Evolutionary conservation across 768 basidiomycete species (phyloP).

Genomic region (Daedalea quercina): DNA sequence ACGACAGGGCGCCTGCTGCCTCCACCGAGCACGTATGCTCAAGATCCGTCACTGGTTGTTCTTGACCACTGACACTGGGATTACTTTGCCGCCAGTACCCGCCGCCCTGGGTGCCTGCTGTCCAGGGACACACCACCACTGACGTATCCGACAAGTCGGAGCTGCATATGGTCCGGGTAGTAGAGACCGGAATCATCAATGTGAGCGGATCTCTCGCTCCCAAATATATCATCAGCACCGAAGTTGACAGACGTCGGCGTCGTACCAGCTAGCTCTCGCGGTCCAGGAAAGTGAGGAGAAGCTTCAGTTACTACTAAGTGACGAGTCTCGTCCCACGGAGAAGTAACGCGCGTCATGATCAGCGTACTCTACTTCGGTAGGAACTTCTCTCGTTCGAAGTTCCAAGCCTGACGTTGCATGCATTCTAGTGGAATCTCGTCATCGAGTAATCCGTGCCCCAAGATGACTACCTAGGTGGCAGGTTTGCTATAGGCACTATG

Average conservation of each 20-base stretch:
- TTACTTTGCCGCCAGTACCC: constrained; percentile 39
- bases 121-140: constrained; percentile 59
- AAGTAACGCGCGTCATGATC: constrained; percentile 13
- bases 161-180: constrained; percentile 68
- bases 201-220: constrained; percentile 37
- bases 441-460: no score
- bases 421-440: no score
- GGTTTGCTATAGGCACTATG: no score
- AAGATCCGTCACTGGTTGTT: background rate
- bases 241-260: background rate
- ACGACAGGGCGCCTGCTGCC: constrained; percentile 50
- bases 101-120: constrained; percentile 77
- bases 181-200: constrained; percentile 80
- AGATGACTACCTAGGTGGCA: no score
- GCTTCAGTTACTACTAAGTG: constrained; percentile 24
- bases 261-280: constrained; percentile 56
- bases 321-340: constrained; percentile 8
- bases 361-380: background rate
- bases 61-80: background rate
- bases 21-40: constrained; percentile 37
- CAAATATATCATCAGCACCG: background rate
- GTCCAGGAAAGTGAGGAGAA: constrained; percentile 80
- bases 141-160: constrained; percentile 62
- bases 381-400: no score
- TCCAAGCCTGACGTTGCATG: no score